Percentiles rank a stretch among this genome's conserved stretches.
These are phyloP conservation scores for Irpex sp. DNA, from an alignment of 1,284 basidiomycete genomes.

Conservation along the genomic window DNA sequence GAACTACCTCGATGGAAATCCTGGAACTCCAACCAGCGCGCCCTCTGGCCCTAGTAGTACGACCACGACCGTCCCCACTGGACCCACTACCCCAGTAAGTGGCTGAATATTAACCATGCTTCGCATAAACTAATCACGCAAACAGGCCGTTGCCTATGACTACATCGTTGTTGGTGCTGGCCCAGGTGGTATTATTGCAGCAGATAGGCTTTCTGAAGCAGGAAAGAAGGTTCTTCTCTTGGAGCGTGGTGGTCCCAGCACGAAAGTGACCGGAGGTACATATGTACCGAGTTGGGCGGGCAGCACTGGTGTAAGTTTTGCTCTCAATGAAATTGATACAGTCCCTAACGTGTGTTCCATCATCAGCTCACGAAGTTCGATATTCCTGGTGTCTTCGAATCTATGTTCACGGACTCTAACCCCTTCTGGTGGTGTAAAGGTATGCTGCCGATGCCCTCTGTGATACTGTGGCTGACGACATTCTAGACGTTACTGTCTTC, in stretches of 20 bases:
- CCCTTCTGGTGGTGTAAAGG: constrained; percentile 65
- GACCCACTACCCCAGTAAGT: constrained; percentile 26
- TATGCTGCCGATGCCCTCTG: constrained; percentile 5
- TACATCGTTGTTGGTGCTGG: constrained; percentile 62
- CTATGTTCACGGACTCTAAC: constrained; percentile 55
- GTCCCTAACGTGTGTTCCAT: neutral
- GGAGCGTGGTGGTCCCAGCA: constrained; percentile 60
- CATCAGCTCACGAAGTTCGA: constrained; percentile 60
- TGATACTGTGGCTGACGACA: neutral
- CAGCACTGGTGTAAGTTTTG: constrained; percentile 41
- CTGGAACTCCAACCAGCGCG: constrained; percentile 24
- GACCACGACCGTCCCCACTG: constrained; percentile 33
- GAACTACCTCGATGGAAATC: constrained; percentile 47
- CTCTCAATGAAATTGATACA: neutral
- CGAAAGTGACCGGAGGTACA: constrained; percentile 56
- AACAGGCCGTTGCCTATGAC: constrained; percentile 49
- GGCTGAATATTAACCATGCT: neutral
- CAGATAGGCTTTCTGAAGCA: constrained; percentile 56
- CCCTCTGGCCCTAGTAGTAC: constrained; percentile 25
- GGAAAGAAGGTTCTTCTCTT: constrained; percentile 60
- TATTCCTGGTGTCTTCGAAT: constrained; percentile 60
- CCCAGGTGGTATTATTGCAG: constrained; percentile 44
- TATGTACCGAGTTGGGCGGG: constrained; percentile 51
- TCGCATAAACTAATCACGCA: neutral
- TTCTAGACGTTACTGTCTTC: constrained; percentile 51